phyloP scores from a whole-genome alignment of 192 early-diverging fungal genomes.

The Pilaira anomala region DNA sequence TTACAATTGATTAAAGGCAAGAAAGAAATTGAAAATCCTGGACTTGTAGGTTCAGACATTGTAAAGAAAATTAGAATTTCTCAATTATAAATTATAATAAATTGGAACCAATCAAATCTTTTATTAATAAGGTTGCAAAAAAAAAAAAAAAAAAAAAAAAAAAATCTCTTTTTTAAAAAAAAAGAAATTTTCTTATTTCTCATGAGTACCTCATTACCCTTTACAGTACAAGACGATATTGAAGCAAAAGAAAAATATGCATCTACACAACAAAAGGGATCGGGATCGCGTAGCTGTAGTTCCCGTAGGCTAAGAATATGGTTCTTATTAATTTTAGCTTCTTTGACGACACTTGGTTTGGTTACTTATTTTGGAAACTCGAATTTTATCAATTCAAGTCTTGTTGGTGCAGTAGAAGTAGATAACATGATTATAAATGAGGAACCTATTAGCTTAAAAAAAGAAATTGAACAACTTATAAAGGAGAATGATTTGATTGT shows the following conservation, averaged over 20 bases:
- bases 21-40: constrained; percentile 55
- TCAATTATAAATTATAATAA: too few relatives aligned
- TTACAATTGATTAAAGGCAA: constrained; percentile 68
- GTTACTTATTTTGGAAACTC: not conserved
- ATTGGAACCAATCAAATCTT: too few relatives aligned
- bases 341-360: not conserved
- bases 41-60: not conserved
- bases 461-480: not conserved
- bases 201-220: too few relatives aligned
- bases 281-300: not conserved
- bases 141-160: not conserved
- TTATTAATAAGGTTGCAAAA: too few relatives aligned
- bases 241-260: constrained; percentile 8
- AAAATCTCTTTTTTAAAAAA: not conserved
- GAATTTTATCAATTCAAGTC: not conserved
- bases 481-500: constrained; percentile 1
- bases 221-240: constrained; percentile 12
- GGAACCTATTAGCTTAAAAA: not conserved
- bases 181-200: not conserved
- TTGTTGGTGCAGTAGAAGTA: not conserved
- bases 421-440: too few relatives aligned
- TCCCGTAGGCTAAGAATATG: constrained; percentile 1
- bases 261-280: not conserved
- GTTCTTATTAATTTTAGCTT: not conserved
- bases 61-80: not conserved